Evolutionary conservation across 768 basidiomycete species (phyloP), one percentile per base, ranked within the genome.

Genomic region (Coprinellus aureogranulatus): DNA sequence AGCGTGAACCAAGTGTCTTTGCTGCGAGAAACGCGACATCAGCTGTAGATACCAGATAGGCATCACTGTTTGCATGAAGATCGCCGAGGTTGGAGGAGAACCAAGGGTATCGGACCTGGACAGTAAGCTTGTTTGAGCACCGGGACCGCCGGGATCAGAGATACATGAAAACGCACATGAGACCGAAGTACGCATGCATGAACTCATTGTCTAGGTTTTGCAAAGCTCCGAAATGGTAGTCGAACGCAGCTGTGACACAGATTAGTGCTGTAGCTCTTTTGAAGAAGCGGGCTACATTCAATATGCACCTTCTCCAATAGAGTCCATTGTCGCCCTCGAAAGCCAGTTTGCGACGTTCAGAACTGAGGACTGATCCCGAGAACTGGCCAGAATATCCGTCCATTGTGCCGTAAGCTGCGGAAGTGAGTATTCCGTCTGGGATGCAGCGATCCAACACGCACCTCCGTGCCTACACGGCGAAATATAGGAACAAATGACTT

Each of bases 191-290:
- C 3, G 82, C 79, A 59, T 77, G 75, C 68, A 78, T 80, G 46
- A 86, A 79, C 57, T 79, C 77, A 64, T 82, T 83, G 45, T 81
- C 73, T 2, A 70, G 64, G 54, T 81, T 71, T 12, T 76, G 69
- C n/a, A 84, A 62, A 0, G 79, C 79, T 25, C 81, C 82, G 56
- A 86, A 83, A 18, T 83, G 76, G 64, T 82, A 82, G 62, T 83
- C 83, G 67, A 81, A 81, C 2, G 79, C 79, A 55, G 79, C 79
- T 81, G 50, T 31, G 22, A 53, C 31, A 34, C 14, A 34, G 34
- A 14, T 34, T 14, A 34, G 34, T n/a, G n/a, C n/a, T n/a, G n/a
- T n/a, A n/a, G n/a, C n/a, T n/a, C n/a, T n/a, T n/a, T n/a, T n/a
- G n/a, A n/a, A n/a, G n/a, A n/a, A n/a, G n/a, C n/a, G 54, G 51